Percentiles rank a stretch among this genome's conserved stretches.
These are phyloP conservation scores for Barbatosphaeria neglecta DNA, from an alignment of 495 filamentous ascomycete species.

Conservation along the genomic window DNA sequence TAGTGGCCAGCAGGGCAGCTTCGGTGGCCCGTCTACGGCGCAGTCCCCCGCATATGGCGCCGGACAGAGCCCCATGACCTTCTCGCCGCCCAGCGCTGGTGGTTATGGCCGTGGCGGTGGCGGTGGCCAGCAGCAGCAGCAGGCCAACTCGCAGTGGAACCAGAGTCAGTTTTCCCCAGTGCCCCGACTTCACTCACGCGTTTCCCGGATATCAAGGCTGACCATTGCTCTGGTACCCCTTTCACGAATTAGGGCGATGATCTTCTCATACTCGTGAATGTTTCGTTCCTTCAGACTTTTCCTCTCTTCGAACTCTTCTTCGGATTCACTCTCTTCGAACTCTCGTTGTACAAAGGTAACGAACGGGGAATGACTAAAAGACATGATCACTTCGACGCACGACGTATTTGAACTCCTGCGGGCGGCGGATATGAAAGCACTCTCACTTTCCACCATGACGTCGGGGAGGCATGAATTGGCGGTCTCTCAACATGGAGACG, in stretches of 20 bases:
- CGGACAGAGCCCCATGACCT: constrained; percentile 53
- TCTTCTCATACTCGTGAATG: neutral
- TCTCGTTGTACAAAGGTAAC: neutral
- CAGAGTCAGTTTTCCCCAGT: constrained; percentile 49
- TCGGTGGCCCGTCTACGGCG: constrained; percentile 38
- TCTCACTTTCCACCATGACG: neutral
- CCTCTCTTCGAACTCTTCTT: neutral
- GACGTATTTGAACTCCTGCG: neutral
- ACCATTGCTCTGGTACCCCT: neutral
- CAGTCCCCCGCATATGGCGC: constrained; percentile 50
- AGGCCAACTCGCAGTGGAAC: constrained; percentile 63
- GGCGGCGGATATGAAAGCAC: too few species aligned
- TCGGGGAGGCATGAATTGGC: neutral
- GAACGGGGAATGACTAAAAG: neutral
- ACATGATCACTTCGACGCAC: neutral
- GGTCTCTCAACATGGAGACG: neutral
- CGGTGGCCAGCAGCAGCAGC: constrained; percentile 45
- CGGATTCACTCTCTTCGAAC: constrained; percentile 3
- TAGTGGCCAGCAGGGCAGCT: constrained; percentile 41
- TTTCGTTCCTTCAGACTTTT: neutral
- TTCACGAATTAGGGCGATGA: neutral
- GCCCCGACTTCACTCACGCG: constrained; percentile 47
- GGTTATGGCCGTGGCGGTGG: constrained; percentile 67
- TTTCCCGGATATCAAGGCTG: constrained; percentile 51
- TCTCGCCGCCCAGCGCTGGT: constrained; percentile 58